Percentiles rank a stretch among this genome's conserved stretches.
These are phyloP conservation scores for Candida maesae DNA, from an alignment of 805 yeast species.

Conservation along the genomic window DNA sequence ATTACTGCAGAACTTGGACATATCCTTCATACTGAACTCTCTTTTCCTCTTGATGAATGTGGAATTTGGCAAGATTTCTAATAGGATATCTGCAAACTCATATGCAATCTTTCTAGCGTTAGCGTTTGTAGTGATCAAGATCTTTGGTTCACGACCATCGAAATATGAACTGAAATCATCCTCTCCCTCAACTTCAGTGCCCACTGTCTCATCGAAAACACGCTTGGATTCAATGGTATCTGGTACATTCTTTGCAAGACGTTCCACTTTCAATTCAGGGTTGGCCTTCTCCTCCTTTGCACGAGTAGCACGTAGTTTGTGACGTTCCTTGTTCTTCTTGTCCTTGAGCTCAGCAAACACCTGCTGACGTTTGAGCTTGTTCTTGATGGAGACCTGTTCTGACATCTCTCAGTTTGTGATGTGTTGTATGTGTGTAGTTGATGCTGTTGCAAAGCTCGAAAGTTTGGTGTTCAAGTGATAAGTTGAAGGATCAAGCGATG, in stretches of 20 bases:
- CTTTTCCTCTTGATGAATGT: conserved; percentile 84
- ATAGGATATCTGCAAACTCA: conserved; percentile 81
- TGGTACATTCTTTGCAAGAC: conserved; percentile 43
- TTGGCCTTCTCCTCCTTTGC: conserved; percentile 84
- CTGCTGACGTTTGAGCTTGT: conserved; percentile 78
- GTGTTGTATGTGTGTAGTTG: background rate
- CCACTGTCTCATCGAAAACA: conserved; percentile 28
- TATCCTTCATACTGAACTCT: conserved; percentile 80
- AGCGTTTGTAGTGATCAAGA: conserved; percentile 84
- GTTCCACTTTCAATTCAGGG: conserved; percentile 76
- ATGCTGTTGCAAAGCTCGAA: no score
- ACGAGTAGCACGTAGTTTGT: conserved; percentile 70
- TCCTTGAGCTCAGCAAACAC: conserved; percentile 70
- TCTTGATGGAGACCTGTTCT: conserved; percentile 47
- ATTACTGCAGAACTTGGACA: conserved; percentile 76
- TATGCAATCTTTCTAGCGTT: conserved; percentile 83
- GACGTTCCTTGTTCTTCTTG: conserved; percentile 72
- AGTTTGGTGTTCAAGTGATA: background rate
- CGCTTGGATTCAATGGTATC: conserved; percentile 28
- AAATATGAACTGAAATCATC: conserved; percentile 28
- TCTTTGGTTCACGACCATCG: conserved; percentile 57
- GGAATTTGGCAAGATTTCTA: conserved; percentile 81
- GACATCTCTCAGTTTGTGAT: conserved; percentile 16
- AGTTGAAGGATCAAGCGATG: background rate
- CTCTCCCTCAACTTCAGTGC: conserved; percentile 28